Evolutionary conservation across 169 alveolate genomes (phyloP).

Genomic region (Eimeria sp.): DNA sequence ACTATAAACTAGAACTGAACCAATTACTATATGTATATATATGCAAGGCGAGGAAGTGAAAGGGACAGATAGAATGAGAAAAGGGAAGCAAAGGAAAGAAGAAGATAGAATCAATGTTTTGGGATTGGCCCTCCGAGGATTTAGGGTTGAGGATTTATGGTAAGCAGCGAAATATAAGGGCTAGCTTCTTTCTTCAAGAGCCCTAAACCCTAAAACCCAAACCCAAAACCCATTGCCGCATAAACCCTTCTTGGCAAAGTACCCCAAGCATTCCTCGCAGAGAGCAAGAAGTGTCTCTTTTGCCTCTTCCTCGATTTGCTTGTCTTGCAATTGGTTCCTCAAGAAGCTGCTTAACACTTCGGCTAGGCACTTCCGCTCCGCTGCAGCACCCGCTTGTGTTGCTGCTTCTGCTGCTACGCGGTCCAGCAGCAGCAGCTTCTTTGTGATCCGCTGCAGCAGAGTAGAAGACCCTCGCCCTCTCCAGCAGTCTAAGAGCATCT

Average conservation of each 20-base stretch:
- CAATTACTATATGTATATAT: no score
- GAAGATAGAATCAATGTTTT: no score
- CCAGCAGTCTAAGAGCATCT: background rate
- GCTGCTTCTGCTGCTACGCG: no score
- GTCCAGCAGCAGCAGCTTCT: constrained; percentile 40
- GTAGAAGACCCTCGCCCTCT: background rate
- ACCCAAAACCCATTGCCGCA: background rate
- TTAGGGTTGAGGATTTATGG: no score
- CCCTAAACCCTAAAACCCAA: background rate
- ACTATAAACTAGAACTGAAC: no score
- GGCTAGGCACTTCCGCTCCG: background rate
- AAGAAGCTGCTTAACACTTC: background rate
- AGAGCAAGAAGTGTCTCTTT: background rate
- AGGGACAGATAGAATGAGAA: background rate
- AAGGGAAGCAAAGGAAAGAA: background rate
- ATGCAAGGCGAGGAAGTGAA: background rate
- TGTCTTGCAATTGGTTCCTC: background rate
- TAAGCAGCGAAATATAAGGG: no score
- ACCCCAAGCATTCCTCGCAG: constrained; percentile 25
- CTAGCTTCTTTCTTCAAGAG: no score
- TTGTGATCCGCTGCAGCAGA: constrained; percentile 26
- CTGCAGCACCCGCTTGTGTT: no score
- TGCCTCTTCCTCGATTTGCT: background rate
- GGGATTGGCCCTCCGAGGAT: no score
- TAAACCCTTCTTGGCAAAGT: no score